phyloP scores from a whole-genome alignment of 2,329 filamentous ascomycete genomes.

The Fusarium chaquense region DNA sequence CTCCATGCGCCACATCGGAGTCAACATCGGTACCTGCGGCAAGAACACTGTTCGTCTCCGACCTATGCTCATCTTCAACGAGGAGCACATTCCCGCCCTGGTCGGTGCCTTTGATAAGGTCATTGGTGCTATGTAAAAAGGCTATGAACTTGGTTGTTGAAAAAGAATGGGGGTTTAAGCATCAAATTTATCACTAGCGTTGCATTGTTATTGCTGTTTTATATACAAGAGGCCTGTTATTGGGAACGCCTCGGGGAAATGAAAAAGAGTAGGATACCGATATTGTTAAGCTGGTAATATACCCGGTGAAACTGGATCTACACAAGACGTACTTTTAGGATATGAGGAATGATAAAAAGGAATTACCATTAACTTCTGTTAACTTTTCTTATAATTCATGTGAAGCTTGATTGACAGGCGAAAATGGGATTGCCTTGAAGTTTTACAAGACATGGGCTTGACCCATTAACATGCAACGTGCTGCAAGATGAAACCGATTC shows the following conservation, averaged over 20 bases:
- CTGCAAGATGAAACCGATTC: slow-evolving; percentile 1
- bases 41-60: slow-evolving; percentile 76
- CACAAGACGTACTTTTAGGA: slow-evolving; percentile 42
- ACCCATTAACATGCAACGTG: neutral
- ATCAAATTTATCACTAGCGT: slow-evolving; percentile 46
- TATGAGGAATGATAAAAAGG: slow-evolving; percentile 32
- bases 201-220: slow-evolving; percentile 38
- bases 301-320: slow-evolving; percentile 39
- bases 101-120: slow-evolving; percentile 49
- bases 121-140: slow-evolving; percentile 45
- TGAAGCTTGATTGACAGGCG: neutral
- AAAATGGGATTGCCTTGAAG: neutral
- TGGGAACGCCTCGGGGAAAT: slow-evolving; percentile 18
- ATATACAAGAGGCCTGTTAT: slow-evolving; percentile 22
- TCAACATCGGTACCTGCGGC: slow-evolving; percentile 84
- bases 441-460: neutral
- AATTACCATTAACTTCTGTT: slow-evolving; percentile 20
- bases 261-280: slow-evolving; percentile 31
- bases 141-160: slow-evolving; percentile 14
- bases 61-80: slow-evolving; percentile 86
- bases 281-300: slow-evolving; percentile 37
- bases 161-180: slow-evolving; percentile 30
- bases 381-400: neutral
- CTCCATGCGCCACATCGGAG: slow-evolving; percentile 76
- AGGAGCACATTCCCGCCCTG: slow-evolving; percentile 66